Evolutionary conservation across 805 yeast genomes (phyloP).

Genomic region (Cyberlindnera americana): DNA sequence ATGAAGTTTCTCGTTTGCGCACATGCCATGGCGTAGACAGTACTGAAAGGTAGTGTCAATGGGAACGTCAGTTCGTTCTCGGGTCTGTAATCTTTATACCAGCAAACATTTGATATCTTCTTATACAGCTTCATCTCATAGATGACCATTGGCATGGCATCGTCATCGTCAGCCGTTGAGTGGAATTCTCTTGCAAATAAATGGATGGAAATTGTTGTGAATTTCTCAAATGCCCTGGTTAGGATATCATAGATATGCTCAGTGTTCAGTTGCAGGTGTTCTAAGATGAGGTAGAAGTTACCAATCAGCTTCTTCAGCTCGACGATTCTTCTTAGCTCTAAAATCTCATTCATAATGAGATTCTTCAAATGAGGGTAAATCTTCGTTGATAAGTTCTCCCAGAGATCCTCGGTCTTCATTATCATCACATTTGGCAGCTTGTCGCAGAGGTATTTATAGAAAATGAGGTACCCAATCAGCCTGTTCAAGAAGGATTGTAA

Average conservation of each 20-base stretch:
- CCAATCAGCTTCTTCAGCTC: conserved; percentile 52
- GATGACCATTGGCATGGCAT: conserved; percentile 82
- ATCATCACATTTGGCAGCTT: conserved; percentile 60
- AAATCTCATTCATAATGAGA: conserved; percentile 40
- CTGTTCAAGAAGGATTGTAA: conserved; percentile 56
- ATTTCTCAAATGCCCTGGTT: conserved; percentile 54
- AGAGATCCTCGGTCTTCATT: conserved; percentile 56
- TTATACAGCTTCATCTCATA: conserved; percentile 57
- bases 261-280: conserved; percentile 61
- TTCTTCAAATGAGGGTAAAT: conserved; percentile 55
- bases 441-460: conserved; percentile 67
- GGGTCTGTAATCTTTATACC: conserved; percentile 57
- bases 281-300: conserved; percentile 69
- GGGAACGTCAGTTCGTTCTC: conserved; percentile 42
- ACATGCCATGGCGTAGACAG: conserved; percentile 84
- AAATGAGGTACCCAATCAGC: conserved; percentile 70
- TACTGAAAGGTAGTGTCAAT: conserved; percentile 79
- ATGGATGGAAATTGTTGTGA: conserved; percentile 50
- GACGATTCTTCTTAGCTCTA: conserved; percentile 41
- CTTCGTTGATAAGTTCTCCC: conserved; percentile 65
- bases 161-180: conserved; percentile 67
- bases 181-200: conserved; percentile 61
- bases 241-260: conserved; percentile 60
- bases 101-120: conserved; percentile 58
- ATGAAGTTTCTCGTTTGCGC: conserved; percentile 66